A percentile compares a stretch with the other conserved stretches of the same genome.
These are phyloP conservation scores for Fusarium brachygibbosum DNA, from an alignment of 2,329 filamentous ascomycete species.

Conservation along the genomic window DNA sequence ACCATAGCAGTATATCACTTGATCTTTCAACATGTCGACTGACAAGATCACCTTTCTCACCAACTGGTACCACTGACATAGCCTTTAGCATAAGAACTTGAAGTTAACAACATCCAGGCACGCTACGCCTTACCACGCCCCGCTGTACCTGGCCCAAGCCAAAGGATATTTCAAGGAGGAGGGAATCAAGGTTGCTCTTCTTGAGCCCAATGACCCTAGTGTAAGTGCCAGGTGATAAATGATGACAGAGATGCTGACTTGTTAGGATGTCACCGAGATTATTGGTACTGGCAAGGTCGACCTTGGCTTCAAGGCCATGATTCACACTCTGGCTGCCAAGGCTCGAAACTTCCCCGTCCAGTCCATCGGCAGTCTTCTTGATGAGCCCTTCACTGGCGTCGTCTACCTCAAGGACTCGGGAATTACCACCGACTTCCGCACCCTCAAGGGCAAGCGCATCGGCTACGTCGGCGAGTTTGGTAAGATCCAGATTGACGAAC, in stretches of 20 bases:
- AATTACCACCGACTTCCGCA: conserved; percentile 80
- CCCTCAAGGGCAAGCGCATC: conserved; percentile 81
- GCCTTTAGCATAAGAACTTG: conserved; percentile 25
- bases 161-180: conserved; percentile 82
- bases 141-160: conserved; percentile 81
- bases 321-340: conserved; percentile 83
- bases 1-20: conserved; percentile 61
- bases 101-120: conserved; percentile 68
- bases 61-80: conserved; percentile 73
- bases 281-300: conserved; percentile 82
- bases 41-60: conserved; percentile 89
- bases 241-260: not conserved
- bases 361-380: conserved; percentile 80
- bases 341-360: conserved; percentile 79
- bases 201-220: conserved; percentile 84
- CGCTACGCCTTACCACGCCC: conserved; percentile 84
- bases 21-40: conserved; percentile 75
- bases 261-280: conserved; percentile 82
- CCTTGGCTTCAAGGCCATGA: conserved; percentile 87
- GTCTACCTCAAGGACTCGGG: conserved; percentile 81
- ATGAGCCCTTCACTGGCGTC: conserved; percentile 84
- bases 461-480: conserved; percentile 86
- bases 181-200: conserved; percentile 80
- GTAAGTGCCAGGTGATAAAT: conserved; percentile 54
- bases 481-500: conserved; percentile 87